These are phyloP conservation scores for Suhomyces chickasaworum DNA, from an alignment of 1,139 yeast species.

Conservation along the genomic window DNA sequence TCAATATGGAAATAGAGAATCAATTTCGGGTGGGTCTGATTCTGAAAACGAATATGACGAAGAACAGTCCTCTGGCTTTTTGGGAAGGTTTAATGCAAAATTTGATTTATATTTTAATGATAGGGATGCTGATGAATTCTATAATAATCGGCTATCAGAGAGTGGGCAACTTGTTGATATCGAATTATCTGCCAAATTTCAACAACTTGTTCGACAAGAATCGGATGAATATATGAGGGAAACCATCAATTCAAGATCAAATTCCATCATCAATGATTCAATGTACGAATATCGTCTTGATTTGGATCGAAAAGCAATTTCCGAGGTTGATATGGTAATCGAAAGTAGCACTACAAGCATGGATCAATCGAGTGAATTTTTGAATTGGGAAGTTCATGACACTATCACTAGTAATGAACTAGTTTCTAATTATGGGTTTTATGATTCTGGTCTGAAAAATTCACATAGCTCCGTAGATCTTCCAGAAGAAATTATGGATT, in stretches of 20 bases:
- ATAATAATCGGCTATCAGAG: constrained; percentile 1
- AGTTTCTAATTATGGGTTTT: constrained; percentile 17
- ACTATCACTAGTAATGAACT: constrained; percentile 13
- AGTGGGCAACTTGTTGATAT: neutral
- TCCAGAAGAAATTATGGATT: constrained; percentile 25
- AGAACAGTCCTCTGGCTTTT: neutral
- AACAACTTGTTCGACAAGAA: constrained; percentile 2
- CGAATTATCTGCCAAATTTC: constrained; percentile 1
- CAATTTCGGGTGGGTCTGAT: neutral
- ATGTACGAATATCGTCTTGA: neutral
- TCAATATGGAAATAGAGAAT: neutral
- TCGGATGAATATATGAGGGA: neutral
- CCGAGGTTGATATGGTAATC: neutral
- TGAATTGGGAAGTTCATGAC: constrained; percentile 31
- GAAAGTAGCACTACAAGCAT: too few relatives aligned
- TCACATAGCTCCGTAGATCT: constrained; percentile 23
- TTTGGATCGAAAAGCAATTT: neutral
- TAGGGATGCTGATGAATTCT: constrained; percentile 7
- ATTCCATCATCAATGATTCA: neutral
- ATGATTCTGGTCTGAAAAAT: constrained; percentile 21
- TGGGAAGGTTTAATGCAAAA: neutral
- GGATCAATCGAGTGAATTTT: constrained; percentile 20
- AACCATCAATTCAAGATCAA: neutral
- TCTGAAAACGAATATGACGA: neutral
- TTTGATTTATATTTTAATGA: constrained; percentile 8